Evolutionary conservation across 176 grass and related monocot genomes (phyloP).

Genomic region (Avena insularis): DNA sequence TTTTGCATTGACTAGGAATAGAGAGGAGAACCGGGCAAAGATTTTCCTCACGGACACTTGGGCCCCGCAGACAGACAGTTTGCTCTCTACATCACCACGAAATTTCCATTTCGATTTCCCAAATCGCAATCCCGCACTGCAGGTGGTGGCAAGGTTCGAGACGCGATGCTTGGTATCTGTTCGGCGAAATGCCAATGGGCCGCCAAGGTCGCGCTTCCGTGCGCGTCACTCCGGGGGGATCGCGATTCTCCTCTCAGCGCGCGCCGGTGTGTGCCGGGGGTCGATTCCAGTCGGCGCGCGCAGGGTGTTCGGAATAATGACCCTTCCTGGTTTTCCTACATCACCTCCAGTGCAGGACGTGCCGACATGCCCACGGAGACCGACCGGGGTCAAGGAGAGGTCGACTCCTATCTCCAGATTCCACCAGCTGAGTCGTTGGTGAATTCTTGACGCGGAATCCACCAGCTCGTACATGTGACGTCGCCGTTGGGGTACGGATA

Average conservation of each 20-base stretch:
- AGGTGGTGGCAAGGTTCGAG: neutral
- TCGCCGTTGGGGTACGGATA: neutral
- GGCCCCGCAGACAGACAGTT: neutral
- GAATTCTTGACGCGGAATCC: neutral
- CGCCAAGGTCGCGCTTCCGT: neutral
- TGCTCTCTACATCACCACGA: neutral
- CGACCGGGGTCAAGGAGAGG: neutral
- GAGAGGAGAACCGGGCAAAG: too few relatives aligned
- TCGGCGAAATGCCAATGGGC: constrained; percentile 6
- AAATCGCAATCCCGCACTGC: too few relatives aligned
- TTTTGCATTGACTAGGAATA: too few relatives aligned
- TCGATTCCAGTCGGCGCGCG: neutral
- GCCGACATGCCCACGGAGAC: constrained; percentile 30
- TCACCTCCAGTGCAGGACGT: neutral
- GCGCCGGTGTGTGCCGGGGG: neutral
- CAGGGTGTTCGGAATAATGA: neutral
- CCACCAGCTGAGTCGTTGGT: neutral
- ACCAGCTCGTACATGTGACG: neutral
- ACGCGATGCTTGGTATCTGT: neutral
- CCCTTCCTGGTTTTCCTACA: neutral
- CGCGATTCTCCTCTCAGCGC: neutral
- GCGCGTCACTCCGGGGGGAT: neutral
- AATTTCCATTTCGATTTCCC: neutral
- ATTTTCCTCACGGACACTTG: neutral
- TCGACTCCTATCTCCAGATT: neutral